A percentile compares a stretch with the other conserved stretches of the same genome.
Conservation (phyloP, 306 rosid genomes). For the Boehmeria nivea region DNA sequence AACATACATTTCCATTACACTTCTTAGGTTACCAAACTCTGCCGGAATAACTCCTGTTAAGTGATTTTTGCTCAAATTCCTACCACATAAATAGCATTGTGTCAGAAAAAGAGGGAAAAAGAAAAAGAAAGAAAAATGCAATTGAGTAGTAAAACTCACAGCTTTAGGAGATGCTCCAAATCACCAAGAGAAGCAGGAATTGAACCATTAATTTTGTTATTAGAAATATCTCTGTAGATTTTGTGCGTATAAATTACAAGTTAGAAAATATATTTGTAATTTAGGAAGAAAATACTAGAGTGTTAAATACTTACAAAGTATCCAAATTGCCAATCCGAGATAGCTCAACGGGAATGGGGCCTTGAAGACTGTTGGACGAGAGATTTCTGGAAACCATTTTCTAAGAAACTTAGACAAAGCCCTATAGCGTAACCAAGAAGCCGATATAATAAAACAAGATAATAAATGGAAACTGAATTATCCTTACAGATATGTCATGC, state of each 20-base stretch:
- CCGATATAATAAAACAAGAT: neutral
- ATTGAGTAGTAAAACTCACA: conserved; percentile 45
- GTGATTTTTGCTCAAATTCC: conserved; percentile 86
- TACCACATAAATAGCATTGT: conserved; percentile 22
- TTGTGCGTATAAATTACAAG: neutral
- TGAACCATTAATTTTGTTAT: conserved; percentile 58
- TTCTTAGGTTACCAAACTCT: conserved; percentile 90
- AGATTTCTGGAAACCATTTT: conserved; percentile 52
- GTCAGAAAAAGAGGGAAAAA: conserved; percentile 15
- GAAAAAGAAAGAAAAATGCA: neutral
- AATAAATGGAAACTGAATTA: neutral
- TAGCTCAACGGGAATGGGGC: conserved; percentile 79
- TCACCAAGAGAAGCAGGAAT: conserved; percentile 96
- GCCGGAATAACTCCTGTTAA: conserved; percentile 72
- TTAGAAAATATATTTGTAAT: conserved; percentile 10
- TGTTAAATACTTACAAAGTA: conserved; percentile 60
- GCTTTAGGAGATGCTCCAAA: conserved; percentile 94
- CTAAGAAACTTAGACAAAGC: conserved; percentile 5
- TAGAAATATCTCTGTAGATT: conserved; percentile 73
- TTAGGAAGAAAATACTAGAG: neutral
- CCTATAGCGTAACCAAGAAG: neutral
- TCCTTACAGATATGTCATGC: conserved; percentile 81
- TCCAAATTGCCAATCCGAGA: conserved; percentile 96
- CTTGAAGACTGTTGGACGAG: conserved; percentile 69
- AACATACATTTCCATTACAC: conserved; percentile 88